These are phyloP conservation scores for Peronospora farinosa DNA, from an alignment of 352 stramenopile genomes.

Conservation along the genomic window DNA sequence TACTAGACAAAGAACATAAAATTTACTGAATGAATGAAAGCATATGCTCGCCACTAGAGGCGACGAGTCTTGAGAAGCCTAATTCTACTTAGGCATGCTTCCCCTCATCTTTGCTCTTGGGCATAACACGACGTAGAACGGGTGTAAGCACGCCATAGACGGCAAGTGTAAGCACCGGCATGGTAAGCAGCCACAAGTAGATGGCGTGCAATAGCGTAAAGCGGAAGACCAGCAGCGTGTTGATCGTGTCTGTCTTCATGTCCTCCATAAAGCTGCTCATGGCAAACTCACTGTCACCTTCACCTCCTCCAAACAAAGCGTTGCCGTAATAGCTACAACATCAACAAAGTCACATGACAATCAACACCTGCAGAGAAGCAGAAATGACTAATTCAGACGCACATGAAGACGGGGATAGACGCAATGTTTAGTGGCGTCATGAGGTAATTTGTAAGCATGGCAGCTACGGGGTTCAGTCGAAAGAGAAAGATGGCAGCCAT, in stretches of 20 bases:
- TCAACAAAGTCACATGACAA: constrained; percentile 2
- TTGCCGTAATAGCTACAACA: constrained; percentile 56
- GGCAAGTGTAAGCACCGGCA: constrained; percentile 52
- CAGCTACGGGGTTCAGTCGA: constrained; percentile 68
- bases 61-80: not conserved
- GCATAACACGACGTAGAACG: constrained; percentile 60
- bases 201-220: constrained; percentile 76
- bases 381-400: constrained; percentile 6
- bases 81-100: constrained; percentile 30
- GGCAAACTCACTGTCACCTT: constrained; percentile 56
- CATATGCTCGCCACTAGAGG: not conserved
- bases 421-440: constrained; percentile 75
- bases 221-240: constrained; percentile 68
- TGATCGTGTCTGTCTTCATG: constrained; percentile 65
- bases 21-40: no score
- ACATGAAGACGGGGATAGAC: constrained; percentile 76
- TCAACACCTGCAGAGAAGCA: not conserved
- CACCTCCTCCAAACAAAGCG: constrained; percentile 33
- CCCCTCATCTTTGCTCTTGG: constrained; percentile 41
- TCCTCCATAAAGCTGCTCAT: constrained; percentile 63
- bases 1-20: no score
- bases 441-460: constrained; percentile 82
- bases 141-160: constrained; percentile 65
- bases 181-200: constrained; percentile 69
- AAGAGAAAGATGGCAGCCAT: constrained; percentile 77